Conservation (phyloP, 2,329 filamentous ascomycete species). For the Colletotrichum orchidophilum region DNA sequence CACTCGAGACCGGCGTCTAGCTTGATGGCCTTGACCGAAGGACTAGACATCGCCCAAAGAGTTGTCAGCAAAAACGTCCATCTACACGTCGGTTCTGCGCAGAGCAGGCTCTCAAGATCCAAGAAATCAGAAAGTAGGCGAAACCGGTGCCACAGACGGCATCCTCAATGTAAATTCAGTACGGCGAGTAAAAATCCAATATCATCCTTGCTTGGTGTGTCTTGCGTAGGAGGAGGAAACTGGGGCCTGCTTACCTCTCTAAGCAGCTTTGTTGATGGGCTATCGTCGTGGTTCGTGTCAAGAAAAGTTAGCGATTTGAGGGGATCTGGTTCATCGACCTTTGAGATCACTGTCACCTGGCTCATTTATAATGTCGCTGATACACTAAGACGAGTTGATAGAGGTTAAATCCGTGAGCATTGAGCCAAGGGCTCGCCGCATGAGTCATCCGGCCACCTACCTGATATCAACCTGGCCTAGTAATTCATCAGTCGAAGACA, state of each 20-base stretch:
- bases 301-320: no score
- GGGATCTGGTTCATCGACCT: background rate
- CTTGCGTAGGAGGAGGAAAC: background rate
- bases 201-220: constrained; percentile 2
- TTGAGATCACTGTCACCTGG: background rate
- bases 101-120: background rate
- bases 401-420: background rate
- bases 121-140: constrained; percentile 14
- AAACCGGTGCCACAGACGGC: constrained; percentile 14
- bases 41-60: background rate
- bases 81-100: background rate
- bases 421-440: background rate
- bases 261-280: background rate
- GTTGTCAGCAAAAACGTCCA: background rate
- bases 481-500: no score
- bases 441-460: background rate
- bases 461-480: no score
- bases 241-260: background rate
- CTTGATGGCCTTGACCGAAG: background rate
- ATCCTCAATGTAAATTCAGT: constrained; percentile 13
- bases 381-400: background rate
- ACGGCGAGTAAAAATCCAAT: constrained; percentile 17
- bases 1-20: background rate
- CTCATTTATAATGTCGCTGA: background rate
- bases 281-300: background rate